Conservation (phyloP, 78 protist genomes). For the Tieghemostelium lacteum region DNA sequence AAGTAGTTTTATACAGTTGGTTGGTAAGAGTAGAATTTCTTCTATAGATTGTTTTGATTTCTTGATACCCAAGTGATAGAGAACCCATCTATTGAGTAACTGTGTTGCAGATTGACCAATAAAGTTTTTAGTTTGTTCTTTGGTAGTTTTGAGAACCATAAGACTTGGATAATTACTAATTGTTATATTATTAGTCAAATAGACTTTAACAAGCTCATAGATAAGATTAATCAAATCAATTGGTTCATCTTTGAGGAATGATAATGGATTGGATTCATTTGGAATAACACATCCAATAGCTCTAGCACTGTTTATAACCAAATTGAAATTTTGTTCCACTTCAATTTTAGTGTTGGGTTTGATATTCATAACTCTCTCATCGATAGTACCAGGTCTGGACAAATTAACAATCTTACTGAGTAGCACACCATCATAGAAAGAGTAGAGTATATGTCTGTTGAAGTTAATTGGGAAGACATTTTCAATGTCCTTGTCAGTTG, state of each 20-base stretch:
- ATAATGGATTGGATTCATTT: neutral
- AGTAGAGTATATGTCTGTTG: conserved; percentile 4
- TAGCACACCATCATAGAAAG: conserved; percentile 82
- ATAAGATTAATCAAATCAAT: neutral
- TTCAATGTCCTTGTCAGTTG: neutral
- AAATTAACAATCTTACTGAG: conserved; percentile 84
- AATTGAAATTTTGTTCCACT: conserved; percentile 60
- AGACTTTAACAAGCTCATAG: conserved; percentile 47
- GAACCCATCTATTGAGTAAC: conserved; percentile 29
- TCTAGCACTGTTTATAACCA: conserved; percentile 65
- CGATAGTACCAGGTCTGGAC: conserved; percentile 77
- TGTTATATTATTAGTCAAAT: conserved; percentile 10
- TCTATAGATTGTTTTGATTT: conserved; percentile 30
- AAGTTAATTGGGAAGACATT: conserved; percentile 67
- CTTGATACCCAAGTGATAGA: neutral
- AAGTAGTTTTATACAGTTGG: conserved; percentile 25
- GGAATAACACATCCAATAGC: conserved; percentile 69
- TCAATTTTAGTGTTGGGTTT: conserved; percentile 27
- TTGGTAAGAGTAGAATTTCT: conserved; percentile 6
- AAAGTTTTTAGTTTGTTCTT: conserved; percentile 57
- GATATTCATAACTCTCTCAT: conserved; percentile 76
- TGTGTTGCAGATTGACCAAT: conserved; percentile 9
- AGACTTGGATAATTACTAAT: conserved; percentile 58
- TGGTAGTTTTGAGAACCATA: conserved; percentile 4
- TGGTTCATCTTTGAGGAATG: conserved; percentile 28